Base-by-base conservation (phyloP, 768 basidiomycete species). In the Boletus fagicola region DNA sequence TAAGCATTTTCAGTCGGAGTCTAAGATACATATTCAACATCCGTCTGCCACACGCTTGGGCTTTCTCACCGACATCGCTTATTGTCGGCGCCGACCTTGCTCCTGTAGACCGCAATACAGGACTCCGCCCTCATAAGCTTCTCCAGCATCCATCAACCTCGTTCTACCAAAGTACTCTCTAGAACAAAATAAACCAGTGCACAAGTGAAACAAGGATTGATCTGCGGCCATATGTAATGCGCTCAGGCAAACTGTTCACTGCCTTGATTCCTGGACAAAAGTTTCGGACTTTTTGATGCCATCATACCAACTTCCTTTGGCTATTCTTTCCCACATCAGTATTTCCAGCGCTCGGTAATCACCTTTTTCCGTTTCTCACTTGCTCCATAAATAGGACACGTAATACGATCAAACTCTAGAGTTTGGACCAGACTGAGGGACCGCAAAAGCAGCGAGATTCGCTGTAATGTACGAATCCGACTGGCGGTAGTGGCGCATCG, bases 281-380 rank as follows among this genome's bases (percentile, higher is more conserved):
- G n/a, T n/a, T n/a, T n/a, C 26, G 15, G 28, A 51, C 10, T 18
- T 48, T 42, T 20, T 40, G 30, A 30, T 12, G n/a, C 16, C 16
- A 38, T 8, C 16, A 18, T 7, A 4, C 18, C 36, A 38, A 42
- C 6, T 16, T 31, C 4, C 15, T 48, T 31, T 13, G 7, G 6
- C 26, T 2, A 18, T 20, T 4, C 5, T 33, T 26, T 35, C 40
- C 35, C 2, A n/a, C 3, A 33, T 47, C 33, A n/a, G 47, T 28
- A 7, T 16, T n/a, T 38, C 15, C 26, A n/a, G 40, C 39, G 40
- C 45, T 61, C 60, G 60, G 52, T 31, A 31, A 15, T 36, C 7
- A 26, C 39, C 33, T 36, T 40, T 18, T 10, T 6, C 51, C 38
- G 42, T 24, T 57, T 53, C 16, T 18, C 46, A 48, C 20, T 28